phyloP scores from a whole-genome alignment of 305 asterid species.

The Fraxinus sp. region DNA sequence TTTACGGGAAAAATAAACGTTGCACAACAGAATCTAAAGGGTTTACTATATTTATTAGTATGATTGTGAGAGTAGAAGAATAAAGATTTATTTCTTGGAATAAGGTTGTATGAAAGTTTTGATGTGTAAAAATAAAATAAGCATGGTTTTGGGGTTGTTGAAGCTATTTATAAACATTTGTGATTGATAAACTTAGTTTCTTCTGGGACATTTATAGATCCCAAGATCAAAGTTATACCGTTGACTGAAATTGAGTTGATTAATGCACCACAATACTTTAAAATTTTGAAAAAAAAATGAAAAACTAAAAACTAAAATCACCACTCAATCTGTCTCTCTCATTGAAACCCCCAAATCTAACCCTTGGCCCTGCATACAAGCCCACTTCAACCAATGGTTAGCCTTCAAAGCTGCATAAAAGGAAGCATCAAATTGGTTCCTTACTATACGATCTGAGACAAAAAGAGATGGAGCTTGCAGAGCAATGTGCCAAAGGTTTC shows the following conservation, averaged over 20 bases:
- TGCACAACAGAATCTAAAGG: not conserved
- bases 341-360: no score
- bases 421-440: conserved; percentile 89
- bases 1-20: not conserved
- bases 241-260: not conserved
- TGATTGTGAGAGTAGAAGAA: not conserved
- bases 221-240: not conserved
- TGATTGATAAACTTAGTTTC: not conserved
- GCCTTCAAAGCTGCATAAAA: conserved; percentile 84
- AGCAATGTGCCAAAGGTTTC: conserved; percentile 73
- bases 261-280: no score
- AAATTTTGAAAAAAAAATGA: no score
- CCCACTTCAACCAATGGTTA: conserved; percentile 78
- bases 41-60: not conserved
- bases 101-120: not conserved
- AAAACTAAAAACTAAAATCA: no score
- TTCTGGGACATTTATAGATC: not conserved
- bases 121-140: not conserved
- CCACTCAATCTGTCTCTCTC: no score
- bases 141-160: not conserved
- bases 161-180: not conserved
- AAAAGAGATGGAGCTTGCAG: conserved; percentile 78
- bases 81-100: not conserved
- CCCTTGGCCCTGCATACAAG: no score
- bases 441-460: conserved; percentile 76